These are phyloP conservation scores for Myxozyma monticola DNA, from an alignment of 805 yeast genomes.

Conservation along the genomic window DNA sequence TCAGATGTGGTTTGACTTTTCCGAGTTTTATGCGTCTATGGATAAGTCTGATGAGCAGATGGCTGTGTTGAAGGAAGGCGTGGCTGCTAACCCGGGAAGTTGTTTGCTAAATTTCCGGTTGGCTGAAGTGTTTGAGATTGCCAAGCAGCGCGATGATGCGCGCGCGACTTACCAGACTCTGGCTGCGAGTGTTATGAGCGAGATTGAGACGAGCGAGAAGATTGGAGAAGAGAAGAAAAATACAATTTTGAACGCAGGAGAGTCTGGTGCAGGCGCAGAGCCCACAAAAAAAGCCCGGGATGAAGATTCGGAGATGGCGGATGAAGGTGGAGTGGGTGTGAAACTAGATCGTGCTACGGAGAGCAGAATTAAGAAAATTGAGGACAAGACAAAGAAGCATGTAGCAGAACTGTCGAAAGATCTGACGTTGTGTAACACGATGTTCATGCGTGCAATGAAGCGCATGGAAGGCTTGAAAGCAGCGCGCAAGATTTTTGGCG, in stretches of 20 bases:
- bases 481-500: constrained; percentile 70
- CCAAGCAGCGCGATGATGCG: constrained; percentile 52
- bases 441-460: constrained; percentile 69
- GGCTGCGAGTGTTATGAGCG: constrained; percentile 47
- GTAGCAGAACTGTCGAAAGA: constrained; percentile 39
- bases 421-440: constrained; percentile 66
- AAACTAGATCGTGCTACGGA: background rate
- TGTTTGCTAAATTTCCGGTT: constrained; percentile 63
- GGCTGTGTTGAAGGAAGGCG: constrained; percentile 54
- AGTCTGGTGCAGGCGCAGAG: background rate
- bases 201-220: constrained; percentile 37
- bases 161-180: constrained; percentile 52
- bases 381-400: constrained; percentile 24
- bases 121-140: constrained; percentile 69
- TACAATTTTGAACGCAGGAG: background rate
- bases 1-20: constrained; percentile 68
- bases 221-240: constrained; percentile 29
- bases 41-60: constrained; percentile 35
- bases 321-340: background rate
- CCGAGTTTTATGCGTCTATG: constrained; percentile 44
- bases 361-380: constrained; percentile 24
- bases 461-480: constrained; percentile 66
- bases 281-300: too few species aligned
- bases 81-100: constrained; percentile 67
- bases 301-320: constrained; percentile 5